These are phyloP conservation scores for Wakefieldia striispora DNA, from an alignment of 768 basidiomycete genomes.

Conservation along the genomic window DNA sequence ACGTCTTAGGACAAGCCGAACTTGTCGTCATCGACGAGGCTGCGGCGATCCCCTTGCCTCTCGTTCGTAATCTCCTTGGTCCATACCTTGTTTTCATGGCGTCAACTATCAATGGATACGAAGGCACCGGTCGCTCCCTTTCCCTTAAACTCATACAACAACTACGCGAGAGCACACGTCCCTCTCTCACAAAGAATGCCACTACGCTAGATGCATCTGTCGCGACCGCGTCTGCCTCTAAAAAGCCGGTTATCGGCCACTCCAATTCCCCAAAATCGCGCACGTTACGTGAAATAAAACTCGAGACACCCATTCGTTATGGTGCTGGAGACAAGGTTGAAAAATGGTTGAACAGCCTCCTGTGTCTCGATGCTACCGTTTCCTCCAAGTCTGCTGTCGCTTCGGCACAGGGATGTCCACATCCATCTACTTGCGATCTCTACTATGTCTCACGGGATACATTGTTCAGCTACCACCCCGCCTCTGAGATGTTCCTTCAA, in stretches of 20 bases:
- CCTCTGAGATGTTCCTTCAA: constrained; percentile 96
- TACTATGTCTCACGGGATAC: constrained; percentile 97
- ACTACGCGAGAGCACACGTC: constrained; percentile 85
- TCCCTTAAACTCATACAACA: constrained; percentile 98
- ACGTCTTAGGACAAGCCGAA: constrained; percentile 97
- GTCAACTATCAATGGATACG: constrained; percentile 99
- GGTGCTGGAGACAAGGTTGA: constrained; percentile 83
- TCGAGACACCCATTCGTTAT: constrained; percentile 95
- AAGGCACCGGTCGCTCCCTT: constrained; percentile 97
- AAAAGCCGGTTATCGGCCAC: constrained; percentile 49
- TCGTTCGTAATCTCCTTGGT: constrained; percentile 92
- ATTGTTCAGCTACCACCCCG: constrained; percentile 94
- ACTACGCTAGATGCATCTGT: constrained; percentile 39
- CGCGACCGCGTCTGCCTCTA: constrained; percentile 40
- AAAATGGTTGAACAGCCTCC: constrained; percentile 86
- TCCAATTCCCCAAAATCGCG: constrained; percentile 62
- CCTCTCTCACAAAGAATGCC: constrained; percentile 67
- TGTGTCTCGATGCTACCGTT: constrained; percentile 88
- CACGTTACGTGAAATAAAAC: constrained; percentile 87
- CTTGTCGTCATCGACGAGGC: constrained; percentile 98
- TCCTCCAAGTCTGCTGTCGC: constrained; percentile 40
- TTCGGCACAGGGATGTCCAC: constrained; percentile 77
- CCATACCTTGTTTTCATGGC: constrained; percentile 98
- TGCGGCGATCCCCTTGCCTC: constrained; percentile 94
- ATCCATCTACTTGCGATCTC: constrained; percentile 90